Conservation (phyloP, 2,329 filamentous ascomycete species). For the Mycosphaerella sp. region DNA sequence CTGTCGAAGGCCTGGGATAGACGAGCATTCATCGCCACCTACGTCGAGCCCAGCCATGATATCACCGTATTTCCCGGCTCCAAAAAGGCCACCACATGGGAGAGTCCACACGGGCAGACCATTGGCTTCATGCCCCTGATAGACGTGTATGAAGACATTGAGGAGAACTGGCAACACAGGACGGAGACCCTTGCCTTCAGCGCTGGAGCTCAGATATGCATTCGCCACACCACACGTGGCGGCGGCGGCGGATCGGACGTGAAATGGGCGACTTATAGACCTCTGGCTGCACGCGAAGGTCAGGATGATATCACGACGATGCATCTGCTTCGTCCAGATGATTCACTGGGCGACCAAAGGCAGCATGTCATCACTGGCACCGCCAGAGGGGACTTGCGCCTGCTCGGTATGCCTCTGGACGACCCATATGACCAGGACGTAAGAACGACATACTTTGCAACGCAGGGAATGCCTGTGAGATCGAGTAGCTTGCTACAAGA, state of each 20-base stretch:
- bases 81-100: slow-evolving; percentile 33
- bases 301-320: slow-evolving; percentile 55
- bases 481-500: slow-evolving; percentile 34
- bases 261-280: slow-evolving; percentile 49
- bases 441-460: slow-evolving; percentile 39
- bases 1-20: slow-evolving; percentile 53
- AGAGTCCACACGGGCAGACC: slow-evolving; percentile 43
- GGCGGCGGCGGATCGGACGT: slow-evolving; percentile 17
- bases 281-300: slow-evolving; percentile 46
- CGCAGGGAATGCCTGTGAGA: slow-evolving; percentile 41
- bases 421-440: slow-evolving; percentile 18
- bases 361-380: slow-evolving; percentile 51
- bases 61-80: slow-evolving; percentile 30
- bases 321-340: slow-evolving; percentile 42
- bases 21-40: slow-evolving; percentile 50
- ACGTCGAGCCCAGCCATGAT: slow-evolving; percentile 41
- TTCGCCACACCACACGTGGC: slow-evolving; percentile 39
- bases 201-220: slow-evolving; percentile 51
- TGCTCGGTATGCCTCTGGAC: slow-evolving; percentile 28
- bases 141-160: slow-evolving; percentile 28
- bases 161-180: slow-evolving; percentile 41
- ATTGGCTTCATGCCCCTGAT: slow-evolving; percentile 52
- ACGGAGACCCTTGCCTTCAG: slow-evolving; percentile 55
- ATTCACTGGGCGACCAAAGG: slow-evolving; percentile 31
- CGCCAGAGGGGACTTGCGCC: slow-evolving; percentile 48